Evolutionary conservation across 1,139 yeast species (phyloP), one percentile per base, ranked within the genome.

Genomic region (Pichia kudriavzevii): DNA sequence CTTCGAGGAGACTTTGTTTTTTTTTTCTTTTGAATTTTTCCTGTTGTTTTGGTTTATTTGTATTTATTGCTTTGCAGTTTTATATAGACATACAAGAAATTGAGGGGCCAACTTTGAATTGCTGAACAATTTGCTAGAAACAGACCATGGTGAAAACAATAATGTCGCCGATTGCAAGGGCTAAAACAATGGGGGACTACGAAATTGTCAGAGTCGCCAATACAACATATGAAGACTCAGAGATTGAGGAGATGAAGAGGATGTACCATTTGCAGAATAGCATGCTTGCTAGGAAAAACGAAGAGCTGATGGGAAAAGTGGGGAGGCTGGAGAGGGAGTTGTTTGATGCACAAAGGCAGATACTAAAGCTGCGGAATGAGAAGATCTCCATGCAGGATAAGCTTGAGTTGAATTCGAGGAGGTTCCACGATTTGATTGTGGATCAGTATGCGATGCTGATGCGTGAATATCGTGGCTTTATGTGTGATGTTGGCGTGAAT

Each of bases 231-330:
- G n/a, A n/a, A n/a, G n/a, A n/a, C n/a, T n/a, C n/a, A n/a, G n/a
- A n/a, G 20, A 19, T 30, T 9, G 40, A 39, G 17, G 36, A 39
- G 19, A 21, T 38, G 7, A 38, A 38, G 23, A 46, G 54, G 22
- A 59, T 58, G 32, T 61, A 62, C 38, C 44, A 58, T 16, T 45
- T 49, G 9, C 79, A 77, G 48, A 77, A 77, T 52, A 63, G 62
- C 41, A 64, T 70, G 14, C 55, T 79, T 26, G 80, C 81, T 1
- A 68, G 66, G 44, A 69, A 68, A 37, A 77, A 76, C 50, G 66
- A 76, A 7, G 52, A 65, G 16, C 58, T 78, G 52, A 59, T 67
- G 58, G 49, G 64, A 23, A 69, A 63, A 41, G 60, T 78, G 13
- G 56, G 67, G 2, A 73, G 67, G 19, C 54, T 79, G 54, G 83